Evolutionary conservation across 2,329 filamentous ascomycete species (phyloP).

Genomic region (Epichloe hybrida): DNA sequence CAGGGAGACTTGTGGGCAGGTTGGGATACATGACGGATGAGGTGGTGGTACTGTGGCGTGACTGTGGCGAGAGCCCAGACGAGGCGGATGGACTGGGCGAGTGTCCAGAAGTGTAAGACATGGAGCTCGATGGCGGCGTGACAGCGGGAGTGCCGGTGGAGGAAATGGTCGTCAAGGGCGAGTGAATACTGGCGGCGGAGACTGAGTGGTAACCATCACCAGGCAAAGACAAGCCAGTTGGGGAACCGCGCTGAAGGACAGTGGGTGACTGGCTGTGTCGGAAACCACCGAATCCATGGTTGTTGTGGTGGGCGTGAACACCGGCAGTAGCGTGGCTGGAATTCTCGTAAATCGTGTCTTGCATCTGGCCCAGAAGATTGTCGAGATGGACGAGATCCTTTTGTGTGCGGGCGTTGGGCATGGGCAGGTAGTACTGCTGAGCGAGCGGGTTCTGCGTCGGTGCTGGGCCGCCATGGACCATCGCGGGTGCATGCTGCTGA

Average conservation of each 20-base stretch:
- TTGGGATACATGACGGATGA: slow-evolving; percentile 61
- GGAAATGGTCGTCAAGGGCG: slow-evolving; percentile 43
- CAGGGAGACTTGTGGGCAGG: slow-evolving; percentile 39
- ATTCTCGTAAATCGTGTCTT: slow-evolving; percentile 90
- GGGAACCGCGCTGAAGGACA: slow-evolving; percentile 24
- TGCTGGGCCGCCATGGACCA: slow-evolving; percentile 39
- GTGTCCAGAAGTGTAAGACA: slow-evolving; percentile 67
- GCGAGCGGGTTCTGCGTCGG: slow-evolving; percentile 42
- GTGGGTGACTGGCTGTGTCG: slow-evolving; percentile 44
- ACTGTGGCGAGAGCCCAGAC: slow-evolving; percentile 54
- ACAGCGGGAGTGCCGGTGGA: slow-evolving; percentile 61
- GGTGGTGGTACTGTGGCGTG: slow-evolving; percentile 44
- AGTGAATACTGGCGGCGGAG: slow-evolving; percentile 44
- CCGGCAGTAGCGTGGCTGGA: slow-evolving; percentile 70
- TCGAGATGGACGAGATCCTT: slow-evolving; percentile 89
- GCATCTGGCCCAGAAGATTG: slow-evolving; percentile 89
- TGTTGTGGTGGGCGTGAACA: slow-evolving; percentile 61
- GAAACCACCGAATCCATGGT: slow-evolving; percentile 47
- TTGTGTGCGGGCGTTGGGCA: slow-evolving; percentile 82
- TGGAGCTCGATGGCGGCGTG: slow-evolving; percentile 60
- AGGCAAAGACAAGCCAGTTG: slow-evolving; percentile 19
- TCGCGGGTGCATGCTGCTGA: slow-evolving; percentile 24
- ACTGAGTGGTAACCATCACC: slow-evolving; percentile 26
- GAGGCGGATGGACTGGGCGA: slow-evolving; percentile 56
- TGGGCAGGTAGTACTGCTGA: slow-evolving; percentile 78